phyloP scores from a whole-genome alignment of 208 protist genomes.

The Wallacemonas rigidus region DNA sequence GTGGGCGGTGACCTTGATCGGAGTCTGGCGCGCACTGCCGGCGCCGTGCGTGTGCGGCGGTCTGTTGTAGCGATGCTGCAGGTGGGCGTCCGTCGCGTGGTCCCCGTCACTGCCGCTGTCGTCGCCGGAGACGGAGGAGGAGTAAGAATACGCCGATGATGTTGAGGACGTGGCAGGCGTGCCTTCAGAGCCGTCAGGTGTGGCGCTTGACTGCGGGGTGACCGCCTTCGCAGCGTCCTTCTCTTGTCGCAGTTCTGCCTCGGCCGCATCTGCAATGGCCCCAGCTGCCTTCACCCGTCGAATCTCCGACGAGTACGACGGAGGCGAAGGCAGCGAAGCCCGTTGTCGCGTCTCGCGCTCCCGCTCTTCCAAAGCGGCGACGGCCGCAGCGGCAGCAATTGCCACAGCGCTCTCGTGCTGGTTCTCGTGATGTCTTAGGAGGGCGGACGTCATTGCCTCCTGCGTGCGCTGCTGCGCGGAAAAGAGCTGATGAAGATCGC shows the following conservation, averaged over 20 bases:
- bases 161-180: neutral
- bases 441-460: constrained; percentile 5
- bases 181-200: too few relatives aligned
- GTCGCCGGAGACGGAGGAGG: neutral
- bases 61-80: constrained; percentile 7
- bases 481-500: constrained; percentile 9
- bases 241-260: neutral
- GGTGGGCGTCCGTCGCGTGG: neutral
- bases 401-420: neutral
- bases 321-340: neutral
- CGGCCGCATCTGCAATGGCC: neutral
- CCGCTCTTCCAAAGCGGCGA: constrained; percentile 8
- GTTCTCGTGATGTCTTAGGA: neutral
- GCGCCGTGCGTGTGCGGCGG: neutral
- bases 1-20: neutral
- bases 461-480: constrained; percentile 1
- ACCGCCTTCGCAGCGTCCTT: too few relatives aligned
- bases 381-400: neutral
- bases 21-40: neutral
- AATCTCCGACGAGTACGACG: constrained; percentile 13
- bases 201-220: too few relatives aligned
- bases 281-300: neutral
- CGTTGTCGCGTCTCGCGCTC: constrained; percentile 7
- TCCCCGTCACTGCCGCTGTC: neutral
- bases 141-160: neutral